A percentile compares a stretch with the other conserved stretches of the same genome.
Evolutionary conservation across 2,329 filamentous ascomycete genomes (phyloP).

Genomic region (Clathrospora elynae): DNA sequence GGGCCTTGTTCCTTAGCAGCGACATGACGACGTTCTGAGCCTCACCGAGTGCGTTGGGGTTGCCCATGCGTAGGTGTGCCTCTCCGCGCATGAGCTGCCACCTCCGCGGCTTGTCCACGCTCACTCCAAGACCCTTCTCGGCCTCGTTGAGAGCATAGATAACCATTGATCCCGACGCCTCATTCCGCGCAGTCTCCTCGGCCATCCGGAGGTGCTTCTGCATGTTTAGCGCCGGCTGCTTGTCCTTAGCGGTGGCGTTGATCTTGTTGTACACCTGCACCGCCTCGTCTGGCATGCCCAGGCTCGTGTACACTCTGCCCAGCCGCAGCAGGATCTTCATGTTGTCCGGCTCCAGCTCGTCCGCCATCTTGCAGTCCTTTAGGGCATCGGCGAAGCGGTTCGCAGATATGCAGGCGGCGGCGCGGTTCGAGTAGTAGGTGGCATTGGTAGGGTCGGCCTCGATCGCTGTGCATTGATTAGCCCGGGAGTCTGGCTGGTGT

Average conservation of each 20-base stretch:
- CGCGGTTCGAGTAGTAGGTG: slow-evolving; percentile 92
- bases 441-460: slow-evolving; percentile 83
- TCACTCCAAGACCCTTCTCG: slow-evolving; percentile 74
- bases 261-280: slow-evolving; percentile 81
- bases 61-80: slow-evolving; percentile 90
- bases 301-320: slow-evolving; percentile 84
- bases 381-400: slow-evolving; percentile 78
- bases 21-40: slow-evolving; percentile 92
- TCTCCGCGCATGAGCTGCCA: slow-evolving; percentile 94
- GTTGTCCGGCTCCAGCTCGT: slow-evolving; percentile 83
- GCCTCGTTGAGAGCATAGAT: slow-evolving; percentile 90
- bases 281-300: slow-evolving; percentile 87
- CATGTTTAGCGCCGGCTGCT: slow-evolving; percentile 82
- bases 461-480: slow-evolving; percentile 67
- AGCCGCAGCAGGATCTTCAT: slow-evolving; percentile 86
- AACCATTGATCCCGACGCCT: slow-evolving; percentile 86
- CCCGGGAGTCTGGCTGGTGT: slow-evolving; percentile 19
- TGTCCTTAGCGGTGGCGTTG: slow-evolving; percentile 82
- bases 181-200: slow-evolving; percentile 73
- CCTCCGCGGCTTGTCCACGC: slow-evolving; percentile 82
- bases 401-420: slow-evolving; percentile 90
- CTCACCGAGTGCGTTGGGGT: slow-evolving; percentile 84
- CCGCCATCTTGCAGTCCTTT: slow-evolving; percentile 82
- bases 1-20: slow-evolving; percentile 80
- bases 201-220: slow-evolving; percentile 79